Base-by-base conservation (phyloP, 202 grass and related monocot genomes). In the Zoysia matrella region DNA sequence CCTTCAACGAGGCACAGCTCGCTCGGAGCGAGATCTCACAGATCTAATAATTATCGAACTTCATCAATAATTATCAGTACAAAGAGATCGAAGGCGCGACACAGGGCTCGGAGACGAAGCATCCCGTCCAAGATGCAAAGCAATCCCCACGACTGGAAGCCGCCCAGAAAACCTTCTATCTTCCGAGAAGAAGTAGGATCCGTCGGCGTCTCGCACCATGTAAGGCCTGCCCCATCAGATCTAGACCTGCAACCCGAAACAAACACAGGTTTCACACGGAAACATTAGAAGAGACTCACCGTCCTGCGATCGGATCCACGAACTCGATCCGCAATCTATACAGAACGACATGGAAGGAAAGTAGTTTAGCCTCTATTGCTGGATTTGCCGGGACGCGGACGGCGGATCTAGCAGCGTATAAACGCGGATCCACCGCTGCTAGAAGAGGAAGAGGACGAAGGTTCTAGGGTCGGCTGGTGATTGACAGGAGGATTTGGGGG, bases 21-120 rank as follows among this genome's bases (percentile, higher is more conserved):
- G 47, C 15, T 13, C 55, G 11, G 53, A 58, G 43, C 7, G 64
- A 48, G 41, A 72, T 81, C 75, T 89, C 83, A 80, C 6, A 41
- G 71, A 72, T 84, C 84, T 72, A 84, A 90, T 87, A 90, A 90
- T 90, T 80, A 90, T 84, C 76, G 84, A 87, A 69, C 48, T 53
- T 30, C 73, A 69, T 89, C 30, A 79, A 86, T 86, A 90, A 90
- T 86, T 86, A 75, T 82, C 45, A 84, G 76, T 65, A 88, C 55
- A 84, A 73, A 77, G 77, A 86, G 64, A 70, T 66, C 64, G 61
- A 65, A 42, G 36, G 10, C 61, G 36, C 60, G 9, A 63, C 1
- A 30, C 8, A 63, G 30, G 40, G 3, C 3, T 63, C 60, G 18
- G 9, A 4, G 60, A 65, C 6, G 61, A 65, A 65, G 36, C 36